Percentiles rank a stretch among this genome's conserved stretches.
Evolutionary conservation across 179 eudicot genomes (phyloP).

Genomic region (Dionaea muscipula): DNA sequence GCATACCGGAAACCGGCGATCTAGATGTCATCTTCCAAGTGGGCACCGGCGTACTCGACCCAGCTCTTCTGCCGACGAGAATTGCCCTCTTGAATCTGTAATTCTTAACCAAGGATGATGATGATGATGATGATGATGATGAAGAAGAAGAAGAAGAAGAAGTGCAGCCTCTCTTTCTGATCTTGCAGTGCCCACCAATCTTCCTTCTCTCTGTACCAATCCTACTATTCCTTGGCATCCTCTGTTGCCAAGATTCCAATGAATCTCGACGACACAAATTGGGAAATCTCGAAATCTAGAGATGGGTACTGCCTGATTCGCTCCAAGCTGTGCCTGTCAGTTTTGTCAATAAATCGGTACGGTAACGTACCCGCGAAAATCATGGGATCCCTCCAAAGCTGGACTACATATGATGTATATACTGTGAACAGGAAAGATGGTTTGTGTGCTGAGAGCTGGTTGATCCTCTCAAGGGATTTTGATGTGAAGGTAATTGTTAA

Average conservation of each 20-base stretch:
- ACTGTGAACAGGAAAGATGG: too few species aligned
- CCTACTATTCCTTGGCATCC: conserved; percentile 29
- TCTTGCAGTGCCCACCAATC: conserved; percentile 22
- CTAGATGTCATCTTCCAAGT: conserved; percentile 26
- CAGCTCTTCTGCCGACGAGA: conserved; percentile 16
- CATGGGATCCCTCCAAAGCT: too few species aligned
- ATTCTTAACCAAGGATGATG: conserved; percentile 15
- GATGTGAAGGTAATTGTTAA: too few species aligned
- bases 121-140: too few species aligned
- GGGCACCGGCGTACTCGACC: conserved; percentile 49
- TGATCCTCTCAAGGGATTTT: too few species aligned
- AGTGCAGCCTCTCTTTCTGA: conserved; percentile 32
- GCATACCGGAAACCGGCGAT: conserved; percentile 18
- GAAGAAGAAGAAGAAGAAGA: conserved; percentile 26
- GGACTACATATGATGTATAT: too few species aligned
- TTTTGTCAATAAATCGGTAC: neutral
- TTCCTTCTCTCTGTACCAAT: conserved; percentile 14
- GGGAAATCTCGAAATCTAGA: neutral
- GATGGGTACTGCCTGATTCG: neutral
- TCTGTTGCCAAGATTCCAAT: conserved; percentile 2
- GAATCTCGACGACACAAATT: neutral
- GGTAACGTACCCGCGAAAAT: neutral
- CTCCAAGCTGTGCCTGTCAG: too few species aligned
- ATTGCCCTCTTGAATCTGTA: conserved; percentile 26
- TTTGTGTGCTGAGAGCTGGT: too few species aligned